These are phyloP conservation scores for Debaryomyces coudertii DNA, from an alignment of 1,139 yeast species.

Conservation along the genomic window DNA sequence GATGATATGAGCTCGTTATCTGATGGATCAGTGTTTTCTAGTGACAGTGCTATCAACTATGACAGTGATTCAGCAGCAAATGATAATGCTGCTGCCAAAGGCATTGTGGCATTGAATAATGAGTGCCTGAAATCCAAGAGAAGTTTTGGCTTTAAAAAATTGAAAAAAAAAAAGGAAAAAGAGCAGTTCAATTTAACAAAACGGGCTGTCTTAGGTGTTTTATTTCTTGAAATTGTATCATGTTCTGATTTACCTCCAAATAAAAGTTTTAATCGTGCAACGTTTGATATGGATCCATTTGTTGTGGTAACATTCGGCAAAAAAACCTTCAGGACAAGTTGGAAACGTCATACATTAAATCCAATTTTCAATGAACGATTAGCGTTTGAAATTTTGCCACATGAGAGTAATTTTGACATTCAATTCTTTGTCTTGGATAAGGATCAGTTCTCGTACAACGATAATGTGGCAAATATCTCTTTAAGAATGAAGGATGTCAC, in stretches of 20 bases:
- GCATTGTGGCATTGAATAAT: not conserved
- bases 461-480: slow-evolving; percentile 70
- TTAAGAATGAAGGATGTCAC: slow-evolving; percentile 55
- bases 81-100: not conserved
- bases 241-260: slow-evolving; percentile 75
- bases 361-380: slow-evolving; percentile 83
- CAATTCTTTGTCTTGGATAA: slow-evolving; percentile 79
- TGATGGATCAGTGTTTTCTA: slow-evolving; percentile 26
- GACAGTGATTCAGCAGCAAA: slow-evolving; percentile 11
- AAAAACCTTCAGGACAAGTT: slow-evolving; percentile 83
- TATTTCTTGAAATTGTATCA: slow-evolving; percentile 73
- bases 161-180: slow-evolving; percentile 5
- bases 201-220: slow-evolving; percentile 65
- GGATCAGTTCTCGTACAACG: slow-evolving; percentile 82
- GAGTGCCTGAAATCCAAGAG: slow-evolving; percentile 8
- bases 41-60: slow-evolving; percentile 16
- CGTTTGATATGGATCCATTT: slow-evolving; percentile 96
- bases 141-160: slow-evolving; percentile 2
- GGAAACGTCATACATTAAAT: slow-evolving; percentile 79
- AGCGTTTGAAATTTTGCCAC: slow-evolving; percentile 73
- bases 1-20: slow-evolving; percentile 24
- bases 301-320: slow-evolving; percentile 90
- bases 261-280: slow-evolving; percentile 61
- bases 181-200: slow-evolving; percentile 36
- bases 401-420: slow-evolving; percentile 66